Percentiles rank a stretch among this genome's conserved stretches.
These are phyloP conservation scores for Pascua guehoae DNA, from an alignment of 1,284 basidiomycete genomes.

Conservation along the genomic window DNA sequence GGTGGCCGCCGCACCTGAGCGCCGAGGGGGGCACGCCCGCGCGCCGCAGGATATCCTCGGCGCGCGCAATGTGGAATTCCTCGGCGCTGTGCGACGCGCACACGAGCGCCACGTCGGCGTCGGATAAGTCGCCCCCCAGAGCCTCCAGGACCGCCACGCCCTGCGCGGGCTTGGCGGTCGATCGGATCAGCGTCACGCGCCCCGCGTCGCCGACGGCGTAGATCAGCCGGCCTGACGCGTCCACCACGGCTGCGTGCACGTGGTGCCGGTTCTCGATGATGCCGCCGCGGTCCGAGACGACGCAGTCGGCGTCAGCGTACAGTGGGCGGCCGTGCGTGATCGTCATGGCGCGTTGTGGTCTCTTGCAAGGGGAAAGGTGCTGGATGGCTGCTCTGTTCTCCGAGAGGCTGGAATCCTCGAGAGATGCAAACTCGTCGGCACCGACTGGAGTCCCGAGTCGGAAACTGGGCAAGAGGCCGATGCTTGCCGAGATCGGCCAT, in stretches of 20 bases:
- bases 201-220: slow-evolving; percentile 1
- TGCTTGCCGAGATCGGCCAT: no score
- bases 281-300: slow-evolving; percentile 10
- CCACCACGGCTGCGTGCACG: slow-evolving; percentile 3
- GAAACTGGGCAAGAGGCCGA: no score
- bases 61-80: not conserved
- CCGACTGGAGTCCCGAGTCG: no score
- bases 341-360: not conserved
- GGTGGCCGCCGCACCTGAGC: slow-evolving; percentile 1
- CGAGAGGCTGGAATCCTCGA: no score
- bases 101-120: slow-evolving; percentile 5
- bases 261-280: slow-evolving; percentile 8
- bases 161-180: slow-evolving; percentile 4
- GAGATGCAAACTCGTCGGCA: no score
- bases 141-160: slow-evolving; percentile 1
- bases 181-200: slow-evolving; percentile 3
- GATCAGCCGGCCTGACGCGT: not conserved
- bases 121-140: not conserved
- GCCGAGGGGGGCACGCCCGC: not conserved
- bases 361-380: no score
- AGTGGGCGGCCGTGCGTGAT: not conserved
- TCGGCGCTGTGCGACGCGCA: slow-evolving; percentile 5
- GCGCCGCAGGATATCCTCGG: not conserved
- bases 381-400: no score
- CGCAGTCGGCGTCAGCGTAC: not conserved